These are phyloP conservation scores for Fusarium equiseti DNA, from an alignment of 2,329 filamentous ascomycete genomes.

Conservation along the genomic window DNA sequence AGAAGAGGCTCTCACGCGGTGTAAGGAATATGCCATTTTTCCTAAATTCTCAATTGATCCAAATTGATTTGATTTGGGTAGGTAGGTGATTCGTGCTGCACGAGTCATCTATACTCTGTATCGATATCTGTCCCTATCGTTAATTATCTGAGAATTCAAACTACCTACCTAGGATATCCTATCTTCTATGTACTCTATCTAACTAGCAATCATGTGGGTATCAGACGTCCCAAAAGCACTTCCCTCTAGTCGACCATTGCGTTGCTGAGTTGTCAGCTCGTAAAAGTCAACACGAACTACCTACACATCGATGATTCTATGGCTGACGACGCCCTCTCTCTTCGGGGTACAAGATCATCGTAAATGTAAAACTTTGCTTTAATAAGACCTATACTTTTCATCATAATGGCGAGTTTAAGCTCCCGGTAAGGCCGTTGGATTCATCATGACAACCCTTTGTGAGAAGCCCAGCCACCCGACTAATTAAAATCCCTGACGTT, in stretches of 20 bases:
- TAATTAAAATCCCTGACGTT: constrained; percentile 25
- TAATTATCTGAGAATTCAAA: neutral
- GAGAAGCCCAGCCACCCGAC: constrained; percentile 32
- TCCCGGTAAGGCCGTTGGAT: constrained; percentile 18
- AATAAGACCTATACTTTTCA: neutral
- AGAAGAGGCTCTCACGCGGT: constrained; percentile 5
- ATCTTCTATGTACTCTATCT: neutral
- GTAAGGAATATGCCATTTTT: neutral
- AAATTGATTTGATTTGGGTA: neutral
- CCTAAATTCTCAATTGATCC: neutral
- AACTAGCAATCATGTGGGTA: neutral
- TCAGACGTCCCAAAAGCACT: neutral
- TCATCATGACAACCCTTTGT: constrained; percentile 34
- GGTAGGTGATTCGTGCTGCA: neutral
- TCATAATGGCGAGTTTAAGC: constrained; percentile 21
- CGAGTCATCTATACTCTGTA: neutral
- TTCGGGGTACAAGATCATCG: constrained; percentile 7
- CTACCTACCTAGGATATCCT: neutral
- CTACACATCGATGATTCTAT: neutral
- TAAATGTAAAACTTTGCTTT: neutral
- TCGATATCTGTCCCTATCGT: neutral
- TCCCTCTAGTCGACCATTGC: neutral
- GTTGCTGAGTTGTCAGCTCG: neutral
- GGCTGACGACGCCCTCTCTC: constrained; percentile 2
- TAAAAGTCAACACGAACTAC: neutral